Evolutionary conservation across 2,329 filamentous ascomycete genomes (phyloP).

Genomic region (Pestalotiopsis sp.): DNA sequence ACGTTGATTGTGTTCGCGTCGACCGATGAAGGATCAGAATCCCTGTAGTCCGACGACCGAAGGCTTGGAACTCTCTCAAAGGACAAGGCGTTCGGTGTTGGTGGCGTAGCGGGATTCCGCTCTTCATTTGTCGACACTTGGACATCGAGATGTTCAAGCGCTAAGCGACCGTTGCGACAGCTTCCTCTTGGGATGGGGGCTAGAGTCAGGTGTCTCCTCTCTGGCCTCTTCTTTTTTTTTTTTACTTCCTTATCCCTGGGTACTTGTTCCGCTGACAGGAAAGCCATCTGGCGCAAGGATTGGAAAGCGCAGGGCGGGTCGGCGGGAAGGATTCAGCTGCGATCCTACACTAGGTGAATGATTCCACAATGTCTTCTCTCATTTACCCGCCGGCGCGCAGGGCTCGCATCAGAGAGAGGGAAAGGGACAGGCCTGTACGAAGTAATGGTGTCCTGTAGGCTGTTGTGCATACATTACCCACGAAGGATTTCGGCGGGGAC

Average conservation of each 20-base stretch:
- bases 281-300: neutral
- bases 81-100: neutral
- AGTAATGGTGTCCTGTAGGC: too few species aligned
- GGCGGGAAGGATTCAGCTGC: neutral
- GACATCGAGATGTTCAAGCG: neutral
- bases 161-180: neutral
- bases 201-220: neutral
- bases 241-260: neutral
- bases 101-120: neutral
- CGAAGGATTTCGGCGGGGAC: too few species aligned
- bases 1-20: neutral
- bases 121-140: neutral
- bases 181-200: neutral
- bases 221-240: neutral
- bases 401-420: neutral
- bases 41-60: neutral
- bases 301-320: neutral
- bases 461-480: too few species aligned
- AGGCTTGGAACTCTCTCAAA: neutral
- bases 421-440: too few species aligned
- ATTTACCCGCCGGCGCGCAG: neutral
- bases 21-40: neutral
- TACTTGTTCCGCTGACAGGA: neutral
- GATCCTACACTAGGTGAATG: neutral
- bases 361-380: neutral